Evolutionary conservation across 2,329 filamentous ascomycete species (phyloP).

Genomic region (Sordariomycetes sp.): DNA sequence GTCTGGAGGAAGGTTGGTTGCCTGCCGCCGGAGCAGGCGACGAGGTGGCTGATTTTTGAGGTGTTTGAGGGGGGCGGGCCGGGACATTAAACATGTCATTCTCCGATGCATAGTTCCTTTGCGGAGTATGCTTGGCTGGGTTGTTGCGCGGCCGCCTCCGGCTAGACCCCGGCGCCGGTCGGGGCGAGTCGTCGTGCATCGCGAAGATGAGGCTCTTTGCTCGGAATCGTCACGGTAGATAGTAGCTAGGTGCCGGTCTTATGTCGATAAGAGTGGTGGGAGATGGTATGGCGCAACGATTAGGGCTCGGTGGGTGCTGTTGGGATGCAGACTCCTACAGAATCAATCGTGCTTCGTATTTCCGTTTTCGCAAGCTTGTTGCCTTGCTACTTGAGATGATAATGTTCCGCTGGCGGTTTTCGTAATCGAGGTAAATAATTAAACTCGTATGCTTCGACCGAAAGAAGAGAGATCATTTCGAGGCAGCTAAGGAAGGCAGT

Average conservation of each 20-base stretch:
- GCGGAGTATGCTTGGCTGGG: constrained; percentile 17
- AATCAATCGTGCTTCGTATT: not conserved
- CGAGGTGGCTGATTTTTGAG: constrained; percentile 25
- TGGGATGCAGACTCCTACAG: not conserved
- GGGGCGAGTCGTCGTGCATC: constrained; percentile 1
- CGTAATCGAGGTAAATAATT: not conserved
- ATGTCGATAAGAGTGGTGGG: not conserved
- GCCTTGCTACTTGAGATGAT: not conserved
- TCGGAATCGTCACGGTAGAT: not conserved
- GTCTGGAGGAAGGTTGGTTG: constrained; percentile 12
- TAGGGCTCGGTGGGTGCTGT: not conserved
- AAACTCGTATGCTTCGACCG: not conserved
- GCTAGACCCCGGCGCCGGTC: not conserved
- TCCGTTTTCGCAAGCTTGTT: constrained; percentile 19
- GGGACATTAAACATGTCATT: constrained; percentile 23
- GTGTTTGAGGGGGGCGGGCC: constrained; percentile 26
- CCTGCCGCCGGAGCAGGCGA: constrained; percentile 19
- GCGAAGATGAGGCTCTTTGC: not conserved
- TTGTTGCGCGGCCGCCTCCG: not conserved
- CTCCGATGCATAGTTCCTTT: constrained; percentile 47
- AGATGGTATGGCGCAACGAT: not conserved
- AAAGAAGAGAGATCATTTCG: not conserved
- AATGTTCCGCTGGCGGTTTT: not conserved
- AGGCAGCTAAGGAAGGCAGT: not conserved
- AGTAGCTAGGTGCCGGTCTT: not conserved